Base-by-base conservation (phyloP, 1,284 basidiomycete genomes). In the Schizophyllum amplum region DNA sequence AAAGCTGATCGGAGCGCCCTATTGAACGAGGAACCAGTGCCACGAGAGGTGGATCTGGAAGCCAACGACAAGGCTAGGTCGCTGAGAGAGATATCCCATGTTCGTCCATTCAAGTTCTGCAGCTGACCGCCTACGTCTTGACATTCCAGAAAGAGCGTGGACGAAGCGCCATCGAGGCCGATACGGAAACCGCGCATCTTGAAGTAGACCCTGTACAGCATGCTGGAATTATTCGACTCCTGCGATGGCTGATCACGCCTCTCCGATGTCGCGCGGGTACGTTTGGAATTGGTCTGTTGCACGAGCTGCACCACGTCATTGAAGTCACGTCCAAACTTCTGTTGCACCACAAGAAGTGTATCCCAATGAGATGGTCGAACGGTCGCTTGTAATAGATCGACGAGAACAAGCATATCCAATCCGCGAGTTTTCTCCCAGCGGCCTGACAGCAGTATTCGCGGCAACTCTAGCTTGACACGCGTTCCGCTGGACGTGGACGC, bases 261-360 rank as follows among this genome's bases (percentile, higher is more conserved):
- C 33, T 9, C 33, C 13, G 33, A 3, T 9, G 33, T 42, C 33
- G 33, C 33, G 11, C 22, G 48, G 15, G 48, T 20, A 20, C 21
- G 24, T 50, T 50, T 50, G 21, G 48, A n/a, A 20, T 11, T 50
- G 11, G 79, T 83, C 64, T 88, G 78, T 59, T 80, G 81, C 24
- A 87, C 74, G 56, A 90, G 69, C 47, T 78, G 72, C 9, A 92
- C 70, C 24, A 93, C 74, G 61, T 94, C 91, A 61, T 87, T 87
- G 70, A 92, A 89, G 68, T 93, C 91, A 64, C 87, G 84, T 5
- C 87, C 90, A 60, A 92, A 92, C 64, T 92, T 91, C 62, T 90
- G 86, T 64, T 92, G 89, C 11, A 93, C 85, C 1, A 80, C 81
- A 1, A 92, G 75, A 3, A 92, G 69, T 5, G 86, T 87, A 64